Conservation (phyloP, 306 rosid genomes). For the Notholithocarpus densiflorus region DNA sequence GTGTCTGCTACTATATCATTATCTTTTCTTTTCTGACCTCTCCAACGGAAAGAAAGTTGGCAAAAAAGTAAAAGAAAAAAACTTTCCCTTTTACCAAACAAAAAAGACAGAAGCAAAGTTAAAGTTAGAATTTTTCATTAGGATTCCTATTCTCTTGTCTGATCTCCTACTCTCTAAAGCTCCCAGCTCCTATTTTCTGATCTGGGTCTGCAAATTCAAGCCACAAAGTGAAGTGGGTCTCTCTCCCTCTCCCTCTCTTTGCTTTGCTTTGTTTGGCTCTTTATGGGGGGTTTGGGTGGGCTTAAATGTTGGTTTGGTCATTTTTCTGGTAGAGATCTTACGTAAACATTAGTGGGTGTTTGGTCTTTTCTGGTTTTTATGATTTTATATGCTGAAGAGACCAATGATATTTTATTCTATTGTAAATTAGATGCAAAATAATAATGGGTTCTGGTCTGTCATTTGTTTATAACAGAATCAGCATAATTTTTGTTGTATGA, state of each 20-base stretch:
- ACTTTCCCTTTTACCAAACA: constrained; percentile 50
- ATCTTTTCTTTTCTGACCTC: constrained; percentile 19
- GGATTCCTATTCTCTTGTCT: constrained; percentile 25
- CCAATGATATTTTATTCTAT: constrained; percentile 5
- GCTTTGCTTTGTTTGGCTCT: constrained; percentile 36
- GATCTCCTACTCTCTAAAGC: constrained; percentile 27
- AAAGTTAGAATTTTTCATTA: constrained; percentile 36
- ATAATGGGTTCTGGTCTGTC: neutral
- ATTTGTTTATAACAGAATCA: neutral
- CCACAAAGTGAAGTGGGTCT: constrained; percentile 30
- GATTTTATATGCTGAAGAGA: neutral
- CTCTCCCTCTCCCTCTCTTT: neutral
- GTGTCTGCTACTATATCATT: constrained; percentile 24
- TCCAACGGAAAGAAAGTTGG: constrained; percentile 29
- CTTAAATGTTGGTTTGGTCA: constrained; percentile 24
- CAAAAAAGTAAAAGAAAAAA: constrained; percentile 26
- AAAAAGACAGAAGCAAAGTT: constrained; percentile 13
- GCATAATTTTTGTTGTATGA: neutral
- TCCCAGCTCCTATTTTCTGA: constrained; percentile 8
- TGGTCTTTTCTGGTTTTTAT: constrained; percentile 21
- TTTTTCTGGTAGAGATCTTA: constrained; percentile 42
- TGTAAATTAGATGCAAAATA: neutral
- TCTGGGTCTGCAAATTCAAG: constrained; percentile 37
- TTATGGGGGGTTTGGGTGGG: constrained; percentile 30
- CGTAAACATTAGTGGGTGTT: constrained; percentile 17